Evolutionary conservation across 768 basidiomycete species (phyloP), one percentile per base, ranked within the genome.

Genomic region (Podaxis sp.): DNA sequence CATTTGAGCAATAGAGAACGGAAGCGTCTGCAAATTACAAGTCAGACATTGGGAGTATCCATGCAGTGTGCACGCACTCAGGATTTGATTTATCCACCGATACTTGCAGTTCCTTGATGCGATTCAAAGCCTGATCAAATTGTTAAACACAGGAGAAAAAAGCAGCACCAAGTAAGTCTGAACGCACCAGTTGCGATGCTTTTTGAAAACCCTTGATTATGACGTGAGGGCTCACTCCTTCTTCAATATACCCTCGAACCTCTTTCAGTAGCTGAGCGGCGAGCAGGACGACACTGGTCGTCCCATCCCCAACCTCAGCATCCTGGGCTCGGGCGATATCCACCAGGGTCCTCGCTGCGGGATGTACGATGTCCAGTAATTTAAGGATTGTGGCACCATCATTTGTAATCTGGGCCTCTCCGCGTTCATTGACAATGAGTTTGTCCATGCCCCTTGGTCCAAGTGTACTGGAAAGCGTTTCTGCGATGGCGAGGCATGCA

Each of bases 371-470:
- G 66, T 99, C 97, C 65, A 99, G 85, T 64, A 99, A 83, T 76
- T 97, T 96, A 72, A 99, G 82, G 73, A 99, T 97, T 64, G 97
- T 99, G 38, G 97, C 97, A 63, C 97, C 97, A 84, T 99, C 97
- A 76, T 99, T 99, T 22, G 97, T 99, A 72, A 99, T 99, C 79
- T 97, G 96, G 8, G 97, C 95, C 64, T 96, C 91, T 55, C 97
- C 96, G 61, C 95, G 87, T 63, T 93, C 90, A 64, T 89, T 89
- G 2, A 98, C 96, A 67, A 97, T 97, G 50, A 99, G 82, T 74
- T 98, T 99, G 76, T 99, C 97, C 97, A 99, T 99, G 66, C 97
- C 97, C 64, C 97, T 82, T 7, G 97, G 97, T 13, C 97, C 97
- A n/a, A 99, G 87, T 36, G 97, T 99, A 60, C 86, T 95, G 22